Base-by-base conservation (phyloP, 2,329 filamentous ascomycete genomes). In the Nigrospora osmanthi region DNA sequence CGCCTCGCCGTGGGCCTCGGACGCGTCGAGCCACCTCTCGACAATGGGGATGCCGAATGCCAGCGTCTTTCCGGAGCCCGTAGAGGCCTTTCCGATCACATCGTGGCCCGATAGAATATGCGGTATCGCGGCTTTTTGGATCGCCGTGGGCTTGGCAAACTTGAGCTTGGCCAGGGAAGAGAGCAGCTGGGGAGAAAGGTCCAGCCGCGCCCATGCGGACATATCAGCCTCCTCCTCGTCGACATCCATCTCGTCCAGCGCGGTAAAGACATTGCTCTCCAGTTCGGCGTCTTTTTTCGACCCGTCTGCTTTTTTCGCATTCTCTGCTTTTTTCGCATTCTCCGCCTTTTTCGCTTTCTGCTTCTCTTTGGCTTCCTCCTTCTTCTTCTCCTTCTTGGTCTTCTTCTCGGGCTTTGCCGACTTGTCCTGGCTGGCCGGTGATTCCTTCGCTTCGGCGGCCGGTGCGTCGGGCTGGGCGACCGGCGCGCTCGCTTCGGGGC, bases 31-130 rank as follows among this genome's bases (percentile, higher is more conserved):
- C 73, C 85, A 96, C 45, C 78, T 75, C 63, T 98, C 90, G 11
- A 97, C 72, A 45, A 98, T 93, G 0, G 93, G 93, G 50, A 98
- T 89, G 1, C 85, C 89, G 63, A 95, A 98, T 0, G 93, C 91
- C 38, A 98, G 71, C 0, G 93, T 98, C 68, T 98, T 98, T 55
- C 93, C 93, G 13, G 93, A 97, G 52, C 93, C 93, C 0, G 93
- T 98, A 11, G 91, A 85, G 2, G 93, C 93, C 68, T 98, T 98
- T 36, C 93, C 93, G 51, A 98, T 86, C 14, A 97, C 85, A 64
- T 98, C 91, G 60, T 87, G 86, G 0, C 91, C 91, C 6, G 80
- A 78, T 16, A 91, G 62, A 38, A 96, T 87, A 43, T 87, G 78
- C 0, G 93, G 90, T 54, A 98, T 95, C 1, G 87, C 74, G 32